Conservation (phyloP, 2,329 filamentous ascomycete genomes). For the Thermomyces lanuginosus region DNA sequence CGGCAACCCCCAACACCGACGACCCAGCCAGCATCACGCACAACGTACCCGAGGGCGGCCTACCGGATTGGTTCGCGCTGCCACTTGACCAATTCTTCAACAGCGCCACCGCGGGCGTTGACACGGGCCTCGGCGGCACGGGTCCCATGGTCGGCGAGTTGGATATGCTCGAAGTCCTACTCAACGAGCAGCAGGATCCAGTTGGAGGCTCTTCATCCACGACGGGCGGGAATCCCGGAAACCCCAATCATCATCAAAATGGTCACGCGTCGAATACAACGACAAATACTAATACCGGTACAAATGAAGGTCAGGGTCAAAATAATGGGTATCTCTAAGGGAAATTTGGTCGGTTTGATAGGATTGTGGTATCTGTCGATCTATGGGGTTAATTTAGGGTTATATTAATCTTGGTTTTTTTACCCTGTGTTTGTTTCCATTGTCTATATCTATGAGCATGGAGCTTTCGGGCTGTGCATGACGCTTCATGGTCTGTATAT, state of each 20-base stretch:
- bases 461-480: too few relatives aligned
- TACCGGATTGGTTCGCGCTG: conserved; percentile 45
- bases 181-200: conserved; percentile 19
- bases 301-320: too few relatives aligned
- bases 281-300: too few relatives aligned
- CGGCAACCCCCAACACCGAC: conserved; percentile 12
- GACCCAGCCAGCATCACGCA: conserved; percentile 9
- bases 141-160: conserved; percentile 44
- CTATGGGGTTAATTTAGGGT: too few relatives aligned
- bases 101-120: conserved; percentile 27
- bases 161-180: conserved; percentile 33
- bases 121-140: conserved; percentile 41
- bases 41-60: conserved; percentile 10
- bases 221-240: not conserved
- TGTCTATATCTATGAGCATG: too few relatives aligned
- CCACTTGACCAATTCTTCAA: conserved; percentile 44
- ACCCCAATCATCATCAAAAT: not conserved
- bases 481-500: too few relatives aligned
- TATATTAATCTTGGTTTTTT: too few relatives aligned
- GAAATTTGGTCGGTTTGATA: too few relatives aligned
- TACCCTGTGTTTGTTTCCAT: too few relatives aligned
- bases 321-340: too few relatives aligned
- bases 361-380: too few relatives aligned
- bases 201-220: not conserved
- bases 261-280: conserved; percentile 2